Percentiles rank a stretch among this genome's conserved stretches.
phyloP scores from a whole-genome alignment of 2,329 filamentous ascomycete species.

The Lasiodiplodia citricola region DNA sequence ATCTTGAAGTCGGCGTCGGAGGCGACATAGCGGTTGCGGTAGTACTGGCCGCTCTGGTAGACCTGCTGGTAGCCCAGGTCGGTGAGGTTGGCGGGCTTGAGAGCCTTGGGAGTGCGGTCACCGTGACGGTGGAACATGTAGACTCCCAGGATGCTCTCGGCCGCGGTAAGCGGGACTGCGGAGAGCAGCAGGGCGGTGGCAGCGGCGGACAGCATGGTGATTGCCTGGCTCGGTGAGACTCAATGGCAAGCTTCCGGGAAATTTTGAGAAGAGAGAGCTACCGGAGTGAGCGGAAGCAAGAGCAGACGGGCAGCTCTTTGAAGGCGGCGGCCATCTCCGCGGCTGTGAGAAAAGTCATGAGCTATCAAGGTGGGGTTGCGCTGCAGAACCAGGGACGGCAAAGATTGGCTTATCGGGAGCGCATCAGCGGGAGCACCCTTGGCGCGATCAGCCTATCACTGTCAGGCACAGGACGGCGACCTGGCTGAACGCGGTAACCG shows the following conservation, averaged over 20 bases:
- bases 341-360: background rate
- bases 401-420: slow-evolving; percentile 10
- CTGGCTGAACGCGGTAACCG: background rate
- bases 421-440: slow-evolving; percentile 16
- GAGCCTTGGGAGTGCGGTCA: slow-evolving; percentile 81
- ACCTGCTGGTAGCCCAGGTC: slow-evolving; percentile 79
- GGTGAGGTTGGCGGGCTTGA: slow-evolving; percentile 74
- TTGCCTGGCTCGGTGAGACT: background rate
- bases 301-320: background rate
- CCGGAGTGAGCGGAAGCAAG: background rate
- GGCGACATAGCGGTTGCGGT: slow-evolving; percentile 75
- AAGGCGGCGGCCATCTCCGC: slow-evolving; percentile 3
- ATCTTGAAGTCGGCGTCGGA: slow-evolving; percentile 66
- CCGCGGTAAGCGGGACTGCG: slow-evolving; percentile 35
- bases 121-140: slow-evolving; percentile 92
- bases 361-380: slow-evolving; percentile 16
- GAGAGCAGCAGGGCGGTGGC: slow-evolving; percentile 35
- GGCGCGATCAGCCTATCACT: slow-evolving; percentile 5
- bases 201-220: slow-evolving; percentile 36
- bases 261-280: background rate
- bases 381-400: background rate
- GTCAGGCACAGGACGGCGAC: slow-evolving; percentile 9
- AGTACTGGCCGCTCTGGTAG: slow-evolving; percentile 74
- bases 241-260: background rate
- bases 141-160: slow-evolving; percentile 76